Base-by-base conservation (phyloP, 257 asterid species). In the Salvia hispanica region DNA sequence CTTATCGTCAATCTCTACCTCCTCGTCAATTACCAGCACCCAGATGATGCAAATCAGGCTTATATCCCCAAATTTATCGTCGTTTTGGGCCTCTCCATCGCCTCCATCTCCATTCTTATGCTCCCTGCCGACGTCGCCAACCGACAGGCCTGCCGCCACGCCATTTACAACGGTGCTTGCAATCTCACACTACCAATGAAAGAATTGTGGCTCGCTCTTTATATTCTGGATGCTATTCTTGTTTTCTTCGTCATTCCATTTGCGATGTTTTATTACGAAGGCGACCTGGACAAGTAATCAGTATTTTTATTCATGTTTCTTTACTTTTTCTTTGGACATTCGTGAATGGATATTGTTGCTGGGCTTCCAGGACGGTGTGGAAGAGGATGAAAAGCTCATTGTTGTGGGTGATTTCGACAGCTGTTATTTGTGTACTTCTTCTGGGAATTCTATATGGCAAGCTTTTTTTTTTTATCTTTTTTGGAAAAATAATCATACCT, bases 121-220 rank as follows among this genome's bases (percentile, higher is more conserved):
- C 81, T 91, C 6, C 97, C 97, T 2, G 96, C 97, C 0, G 97
- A 91, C 63, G 96, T 91, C 47, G 97, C 97, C 0, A 91, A 91
- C 31, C 86, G 96, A 74, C 95, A 88, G 75, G 96, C 97, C 54
- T 91, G 97, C 75, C 83, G 86, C 54, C 90, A 88, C 73, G 86
- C 97, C 47, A 79, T 91, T 74, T 91, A 88, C n/a, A 91, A 86
- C 70, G 97, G 97, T 64, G 91, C 96, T 8, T 91, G 97, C 79
- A 82, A 75, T 56, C 89, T 88, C 16, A 91, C 97, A 62, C 89
- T 88, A 7, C 97, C 97, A 6, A 91, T 91, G 96, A 91, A 86
- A 84, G 85, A 88, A 57, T 80, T 88, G 56, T 90, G 97, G 97
- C 95, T 90, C 65, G 86, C 88, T 43, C 48, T 90, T 62, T 90